Conservation (phyloP, 2,329 filamentous ascomycete genomes). For the Colletotrichum endophyticum region DNA sequence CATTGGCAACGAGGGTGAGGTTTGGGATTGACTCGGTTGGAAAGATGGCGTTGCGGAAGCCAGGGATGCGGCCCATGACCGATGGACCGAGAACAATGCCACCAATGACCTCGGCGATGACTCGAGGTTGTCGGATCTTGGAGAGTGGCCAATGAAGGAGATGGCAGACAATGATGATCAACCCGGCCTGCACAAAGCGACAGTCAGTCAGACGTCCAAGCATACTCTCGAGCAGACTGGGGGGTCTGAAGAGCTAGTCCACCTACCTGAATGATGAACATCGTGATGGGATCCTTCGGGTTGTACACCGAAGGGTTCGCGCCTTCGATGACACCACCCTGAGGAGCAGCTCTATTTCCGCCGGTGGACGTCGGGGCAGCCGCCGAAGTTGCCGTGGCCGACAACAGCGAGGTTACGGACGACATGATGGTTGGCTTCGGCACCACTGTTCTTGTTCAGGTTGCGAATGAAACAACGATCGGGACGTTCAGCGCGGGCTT, state of each 20-base stretch:
- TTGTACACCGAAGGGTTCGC: constrained; percentile 72
- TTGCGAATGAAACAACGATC: not conserved
- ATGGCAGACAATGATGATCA: constrained; percentile 54
- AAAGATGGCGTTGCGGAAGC: constrained; percentile 79
- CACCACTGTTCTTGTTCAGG: not conserved
- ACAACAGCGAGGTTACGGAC: not conserved
- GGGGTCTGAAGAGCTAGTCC: not conserved
- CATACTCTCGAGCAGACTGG: not conserved
- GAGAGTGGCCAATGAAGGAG: constrained; percentile 76
- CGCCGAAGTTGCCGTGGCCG: constrained; percentile 27
- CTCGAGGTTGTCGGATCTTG: constrained; percentile 78
- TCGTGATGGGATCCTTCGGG: constrained; percentile 71
- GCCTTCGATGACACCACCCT: constrained; percentile 73
- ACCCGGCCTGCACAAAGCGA: constrained; percentile 35
- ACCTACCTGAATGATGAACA: constrained; percentile 75
- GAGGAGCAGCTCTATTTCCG: constrained; percentile 36
- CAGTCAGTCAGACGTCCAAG: not conserved
- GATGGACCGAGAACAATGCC: constrained; percentile 86
- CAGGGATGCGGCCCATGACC: constrained; percentile 84
- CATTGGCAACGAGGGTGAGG: constrained; percentile 78
- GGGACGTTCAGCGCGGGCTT: not conserved
- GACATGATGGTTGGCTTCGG: not conserved
- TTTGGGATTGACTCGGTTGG: constrained; percentile 76
- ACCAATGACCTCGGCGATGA: constrained; percentile 86
- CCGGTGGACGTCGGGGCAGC: constrained; percentile 30